Percentiles rank a stretch among this genome's conserved stretches.
phyloP scores from a whole-genome alignment of 139 green algal species.

The Bryopsis sp. region DNA sequence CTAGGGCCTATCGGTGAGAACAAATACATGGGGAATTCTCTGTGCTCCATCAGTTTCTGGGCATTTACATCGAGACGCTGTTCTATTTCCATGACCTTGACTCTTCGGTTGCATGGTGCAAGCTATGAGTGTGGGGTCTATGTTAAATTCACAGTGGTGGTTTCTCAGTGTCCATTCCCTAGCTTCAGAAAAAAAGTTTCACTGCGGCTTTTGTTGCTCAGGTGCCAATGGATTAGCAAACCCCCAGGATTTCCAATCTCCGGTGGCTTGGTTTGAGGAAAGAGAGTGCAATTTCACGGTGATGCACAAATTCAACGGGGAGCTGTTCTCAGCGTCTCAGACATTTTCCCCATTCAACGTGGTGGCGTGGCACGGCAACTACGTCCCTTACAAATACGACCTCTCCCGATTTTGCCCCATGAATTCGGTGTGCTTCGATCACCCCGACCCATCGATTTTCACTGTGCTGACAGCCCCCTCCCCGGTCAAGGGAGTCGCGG shows the following conservation, averaged over 20 bases:
- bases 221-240: slow-evolving; percentile 85
- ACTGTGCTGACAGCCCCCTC: slow-evolving; percentile 81
- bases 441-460: slow-evolving; percentile 92
- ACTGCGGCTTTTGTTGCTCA: slow-evolving; percentile 18
- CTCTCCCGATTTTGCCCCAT: slow-evolving; percentile 70
- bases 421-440: slow-evolving; percentile 52
- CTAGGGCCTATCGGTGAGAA: slow-evolving; percentile 83
- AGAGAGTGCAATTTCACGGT: slow-evolving; percentile 41
- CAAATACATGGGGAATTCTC: too few relatives aligned
- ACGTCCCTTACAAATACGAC: slow-evolving; percentile 63
- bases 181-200: background rate
- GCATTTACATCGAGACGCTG: background rate
- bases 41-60: background rate
- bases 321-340: slow-evolving; percentile 68
- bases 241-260: slow-evolving; percentile 76
- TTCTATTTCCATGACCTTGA: too few relatives aligned
- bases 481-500: slow-evolving; percentile 48
- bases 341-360: slow-evolving; percentile 91
- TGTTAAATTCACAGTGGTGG: too few relatives aligned
- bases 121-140: too few relatives aligned
- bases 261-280: slow-evolving; percentile 79
- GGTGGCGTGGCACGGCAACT: slow-evolving; percentile 76
- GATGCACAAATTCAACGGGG: slow-evolving; percentile 80
- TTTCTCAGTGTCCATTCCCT: background rate
- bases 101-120: too few relatives aligned